Evolutionary conservation across 345 rosid genomes (phyloP).

Genomic region (Gossypium bickii): DNA sequence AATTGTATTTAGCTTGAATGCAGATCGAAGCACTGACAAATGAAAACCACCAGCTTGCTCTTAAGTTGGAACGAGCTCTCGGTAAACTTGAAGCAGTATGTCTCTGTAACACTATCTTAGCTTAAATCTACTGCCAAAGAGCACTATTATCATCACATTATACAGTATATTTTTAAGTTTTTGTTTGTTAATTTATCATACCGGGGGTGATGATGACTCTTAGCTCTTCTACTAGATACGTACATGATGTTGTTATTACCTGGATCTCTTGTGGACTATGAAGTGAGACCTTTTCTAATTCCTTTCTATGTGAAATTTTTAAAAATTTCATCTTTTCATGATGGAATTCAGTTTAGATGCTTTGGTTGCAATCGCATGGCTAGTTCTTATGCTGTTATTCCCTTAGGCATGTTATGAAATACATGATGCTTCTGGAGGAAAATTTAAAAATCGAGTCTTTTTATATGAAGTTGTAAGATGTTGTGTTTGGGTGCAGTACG

Average conservation of each 20-base stretch:
- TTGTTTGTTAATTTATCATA: not conserved
- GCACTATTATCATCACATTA: not conserved
- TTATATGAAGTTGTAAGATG: not conserved
- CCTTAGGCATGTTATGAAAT: not conserved
- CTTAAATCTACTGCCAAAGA: not conserved
- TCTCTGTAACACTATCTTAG: not conserved
- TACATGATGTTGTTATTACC: not conserved
- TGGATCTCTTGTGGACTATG: not conserved
- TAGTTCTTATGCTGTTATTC: not conserved
- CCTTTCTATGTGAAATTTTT: not conserved
- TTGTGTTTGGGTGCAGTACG: constrained; percentile 25
- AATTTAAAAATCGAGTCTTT: not conserved
- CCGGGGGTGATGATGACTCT: not conserved
- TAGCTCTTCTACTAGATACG: not conserved
- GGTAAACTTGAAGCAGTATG: constrained; percentile 34
- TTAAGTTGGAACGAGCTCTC: constrained; percentile 28
- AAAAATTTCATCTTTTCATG: not conserved
- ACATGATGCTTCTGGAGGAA: too few species aligned
- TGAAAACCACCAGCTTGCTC: constrained; percentile 29
- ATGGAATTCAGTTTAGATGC: not conserved
- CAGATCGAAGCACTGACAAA: constrained; percentile 29
- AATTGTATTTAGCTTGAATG: not conserved
- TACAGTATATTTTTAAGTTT: not conserved
- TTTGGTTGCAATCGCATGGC: not conserved
- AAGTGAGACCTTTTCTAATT: not conserved